Base-by-base conservation (phyloP, 805 yeast species). In the Nakazawaea holstii region DNA sequence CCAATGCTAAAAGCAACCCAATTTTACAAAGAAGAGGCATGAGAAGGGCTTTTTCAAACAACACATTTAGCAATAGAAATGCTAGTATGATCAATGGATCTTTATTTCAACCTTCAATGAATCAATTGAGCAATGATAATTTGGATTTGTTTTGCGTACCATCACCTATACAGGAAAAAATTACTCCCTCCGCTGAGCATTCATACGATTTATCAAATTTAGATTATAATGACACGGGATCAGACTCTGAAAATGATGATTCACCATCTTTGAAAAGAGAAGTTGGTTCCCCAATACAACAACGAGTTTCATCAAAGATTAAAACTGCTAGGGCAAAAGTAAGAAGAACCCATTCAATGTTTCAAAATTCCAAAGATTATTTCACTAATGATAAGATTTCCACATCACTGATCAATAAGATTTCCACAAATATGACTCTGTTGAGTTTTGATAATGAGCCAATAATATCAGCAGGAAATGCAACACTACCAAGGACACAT, bases 321-420 rank as follows among this genome's bases (percentile, higher is more conserved):
- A 56, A 51, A 44, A 55, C 64, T 44, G 30, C 61, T 1, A 59
- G 61, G 49, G 52, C 64, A 28, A 74, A 71, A 59, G 73, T 75
- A 49, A 67, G 88, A 45, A 71, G 89, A 44, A 80, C 83, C 15
- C 87, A 81, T 55, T 80, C 87, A 41, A 79, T 84, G 87, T 82
- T 76, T 61, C 82, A 81, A 52, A 68, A n/a, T 27, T 42, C 49
- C 6, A 43, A 49, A 35, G 52, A 41, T 30, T 45, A 45, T 17
- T 29, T 39, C 13, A 8, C 37, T 4, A 39, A 40, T 29, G 48
- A 45, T n/a, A 31, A 41, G n/a, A 35, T 20, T 20, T 43, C 48
- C 4, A 39, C 48, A 7, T 45, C 48, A 13, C 48, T 45, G 48
- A 45, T 45, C 28, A 45, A 45, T 37, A 45, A 39, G 40, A 45